These are phyloP conservation scores for Penicillium diatomitis DNA, from an alignment of 495 filamentous ascomycete genomes.

Conservation along the genomic window DNA sequence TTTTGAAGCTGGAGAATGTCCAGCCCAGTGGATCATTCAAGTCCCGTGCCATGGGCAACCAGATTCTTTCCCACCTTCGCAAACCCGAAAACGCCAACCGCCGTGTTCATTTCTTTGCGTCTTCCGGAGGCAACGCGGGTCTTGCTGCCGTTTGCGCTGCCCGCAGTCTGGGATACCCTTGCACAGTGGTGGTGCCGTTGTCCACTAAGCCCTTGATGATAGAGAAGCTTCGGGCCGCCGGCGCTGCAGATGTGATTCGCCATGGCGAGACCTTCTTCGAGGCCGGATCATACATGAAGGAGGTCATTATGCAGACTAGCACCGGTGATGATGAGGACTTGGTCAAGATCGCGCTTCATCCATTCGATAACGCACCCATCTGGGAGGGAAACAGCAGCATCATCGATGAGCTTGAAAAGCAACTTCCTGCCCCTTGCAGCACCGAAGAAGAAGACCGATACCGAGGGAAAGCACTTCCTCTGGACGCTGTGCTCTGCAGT, in stretches of 20 bases:
- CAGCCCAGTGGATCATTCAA: constrained; percentile 96
- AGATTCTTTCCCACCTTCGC: constrained; percentile 54
- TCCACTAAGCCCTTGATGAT: constrained; percentile 64
- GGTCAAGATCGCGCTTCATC: constrained; percentile 71
- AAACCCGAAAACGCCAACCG: constrained; percentile 27
- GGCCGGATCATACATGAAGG: constrained; percentile 64
- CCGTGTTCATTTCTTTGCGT: constrained; percentile 73
- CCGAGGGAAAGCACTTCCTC: constrained; percentile 22
- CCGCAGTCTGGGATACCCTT: constrained; percentile 52
- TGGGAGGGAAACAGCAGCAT: constrained; percentile 74
- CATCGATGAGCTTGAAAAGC: constrained; percentile 60
- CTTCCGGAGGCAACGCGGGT: constrained; percentile 84
- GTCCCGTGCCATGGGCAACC: constrained; percentile 76
- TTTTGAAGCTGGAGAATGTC: constrained; percentile 88
- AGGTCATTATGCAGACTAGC: constrained; percentile 45
- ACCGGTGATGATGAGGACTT: constrained; percentile 31
- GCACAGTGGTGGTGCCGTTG: constrained; percentile 74
- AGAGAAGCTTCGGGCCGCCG: constrained; percentile 56
- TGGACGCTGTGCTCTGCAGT: constrained; percentile 69
- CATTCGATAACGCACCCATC: constrained; percentile 79
- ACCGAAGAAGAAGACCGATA: constrained; percentile 27
- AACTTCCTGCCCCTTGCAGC: constrained; percentile 37
- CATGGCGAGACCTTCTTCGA: constrained; percentile 64
- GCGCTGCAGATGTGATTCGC: constrained; percentile 64
- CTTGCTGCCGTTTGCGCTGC: constrained; percentile 83